Evolutionary conservation across 495 filamentous ascomycete genomes (phyloP).

Genomic region (Staphylotrichum longicolle): DNA sequence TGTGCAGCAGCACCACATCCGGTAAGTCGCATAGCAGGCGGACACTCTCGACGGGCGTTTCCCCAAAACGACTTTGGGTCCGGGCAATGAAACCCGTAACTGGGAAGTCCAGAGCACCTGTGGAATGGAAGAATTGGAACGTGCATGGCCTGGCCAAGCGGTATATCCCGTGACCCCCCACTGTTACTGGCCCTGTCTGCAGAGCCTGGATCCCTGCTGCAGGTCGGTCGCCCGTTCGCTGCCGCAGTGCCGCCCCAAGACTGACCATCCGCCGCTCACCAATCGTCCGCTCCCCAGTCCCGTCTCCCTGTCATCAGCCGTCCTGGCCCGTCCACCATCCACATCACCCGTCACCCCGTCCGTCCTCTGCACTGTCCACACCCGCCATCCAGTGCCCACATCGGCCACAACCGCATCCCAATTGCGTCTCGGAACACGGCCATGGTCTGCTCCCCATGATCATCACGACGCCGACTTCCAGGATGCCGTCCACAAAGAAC

Average conservation of each 20-base stretch:
- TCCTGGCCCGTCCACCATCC: neutral
- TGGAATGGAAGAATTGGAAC: neutral
- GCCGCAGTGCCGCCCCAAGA: neutral
- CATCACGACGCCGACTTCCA: constrained; percentile 20
- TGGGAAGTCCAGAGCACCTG: no score
- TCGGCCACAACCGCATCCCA: constrained; percentile 11
- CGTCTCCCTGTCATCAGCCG: neutral
- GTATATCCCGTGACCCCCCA: constrained; percentile 15
- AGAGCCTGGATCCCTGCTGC: constrained; percentile 4
- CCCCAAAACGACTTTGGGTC: no score
- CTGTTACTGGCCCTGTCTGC: neutral
- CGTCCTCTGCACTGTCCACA: neutral
- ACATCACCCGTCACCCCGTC: neutral
- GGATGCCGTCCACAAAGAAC: constrained; percentile 42
- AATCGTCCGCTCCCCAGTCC: neutral
- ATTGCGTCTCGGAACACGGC: constrained; percentile 17
- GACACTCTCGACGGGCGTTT: no score
- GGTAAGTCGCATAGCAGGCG: no score
- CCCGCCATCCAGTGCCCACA: neutral
- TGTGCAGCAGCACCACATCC: no score
- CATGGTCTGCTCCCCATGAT: constrained; percentile 38
- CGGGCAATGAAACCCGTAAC: no score
- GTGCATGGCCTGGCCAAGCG: constrained; percentile 2
- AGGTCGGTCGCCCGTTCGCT: neutral
- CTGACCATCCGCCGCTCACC: constrained; percentile 1